Conservation (phyloP, 164 flowering plant species). For the Litsea cubeba region DNA sequence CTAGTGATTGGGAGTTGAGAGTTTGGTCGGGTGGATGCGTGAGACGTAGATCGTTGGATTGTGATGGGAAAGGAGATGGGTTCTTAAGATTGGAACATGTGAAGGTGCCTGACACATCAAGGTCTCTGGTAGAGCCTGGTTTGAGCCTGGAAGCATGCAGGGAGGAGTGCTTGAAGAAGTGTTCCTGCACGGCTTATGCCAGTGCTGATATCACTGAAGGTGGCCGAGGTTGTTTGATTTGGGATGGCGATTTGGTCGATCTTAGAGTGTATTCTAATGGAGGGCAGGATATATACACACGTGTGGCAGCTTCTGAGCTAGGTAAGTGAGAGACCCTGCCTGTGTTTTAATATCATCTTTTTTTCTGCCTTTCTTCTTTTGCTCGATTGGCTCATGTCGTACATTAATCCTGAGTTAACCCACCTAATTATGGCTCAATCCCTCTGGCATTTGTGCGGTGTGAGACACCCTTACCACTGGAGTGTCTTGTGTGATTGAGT, state of each 20-base stretch:
- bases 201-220: slow-evolving; percentile 13
- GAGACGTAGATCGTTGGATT: not conserved
- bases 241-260: slow-evolving; percentile 31
- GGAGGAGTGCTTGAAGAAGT: not conserved
- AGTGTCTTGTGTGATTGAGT: too few species aligned
- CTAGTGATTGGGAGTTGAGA: too few species aligned
- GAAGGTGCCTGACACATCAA: not conserved
- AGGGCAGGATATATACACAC: slow-evolving; percentile 25
- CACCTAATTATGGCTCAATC: too few species aligned
- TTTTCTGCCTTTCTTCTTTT: too few species aligned
- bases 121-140: not conserved
- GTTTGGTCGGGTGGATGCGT: not conserved
- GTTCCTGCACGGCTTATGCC: slow-evolving; percentile 10
- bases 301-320: slow-evolving; percentile 16
- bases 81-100: not conserved
- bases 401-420: too few species aligned
- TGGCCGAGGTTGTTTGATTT: slow-evolving; percentile 17
- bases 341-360: too few species aligned
- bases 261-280: slow-evolving; percentile 4
- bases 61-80: not conserved
- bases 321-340: not conserved
- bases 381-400: too few species aligned
- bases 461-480: too few species aligned
- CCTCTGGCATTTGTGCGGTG: too few species aligned
- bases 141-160: not conserved